Evolutionary conservation across 805 yeast genomes (phyloP).

Genomic region (Suhomyces xylopsoci): DNA sequence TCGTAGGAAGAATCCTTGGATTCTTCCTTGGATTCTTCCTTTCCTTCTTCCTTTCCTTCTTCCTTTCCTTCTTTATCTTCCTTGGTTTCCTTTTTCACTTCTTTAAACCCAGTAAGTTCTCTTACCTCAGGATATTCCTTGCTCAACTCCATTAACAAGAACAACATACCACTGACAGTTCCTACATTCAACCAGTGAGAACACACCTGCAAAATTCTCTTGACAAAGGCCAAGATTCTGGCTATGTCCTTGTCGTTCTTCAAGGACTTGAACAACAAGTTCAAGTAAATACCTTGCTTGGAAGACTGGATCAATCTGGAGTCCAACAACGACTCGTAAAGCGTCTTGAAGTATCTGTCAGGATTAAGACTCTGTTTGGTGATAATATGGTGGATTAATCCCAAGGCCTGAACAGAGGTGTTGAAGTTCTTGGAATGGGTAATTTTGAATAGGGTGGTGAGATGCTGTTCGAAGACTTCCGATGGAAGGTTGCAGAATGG

Average conservation of each 20-base stretch:
- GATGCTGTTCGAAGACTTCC: constrained; percentile 67
- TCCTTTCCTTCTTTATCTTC: constrained; percentile 43
- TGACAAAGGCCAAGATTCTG: constrained; percentile 84
- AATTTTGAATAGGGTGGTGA: constrained; percentile 81
- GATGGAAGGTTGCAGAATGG: constrained; percentile 81
- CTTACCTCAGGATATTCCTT: constrained; percentile 63
- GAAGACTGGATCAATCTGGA: constrained; percentile 81
- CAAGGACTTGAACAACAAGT: constrained; percentile 78
- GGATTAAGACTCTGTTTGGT: constrained; percentile 52
- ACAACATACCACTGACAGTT: constrained; percentile 79
- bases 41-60: constrained; percentile 51
- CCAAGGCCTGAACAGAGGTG: constrained; percentile 89
- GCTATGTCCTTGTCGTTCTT: constrained; percentile 61
- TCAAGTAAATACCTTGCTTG: constrained; percentile 88
- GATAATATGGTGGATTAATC: constrained; percentile 78
- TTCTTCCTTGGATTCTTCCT: constrained; percentile 37
- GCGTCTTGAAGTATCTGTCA: constrained; percentile 78
- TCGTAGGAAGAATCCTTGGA: constrained; percentile 50
- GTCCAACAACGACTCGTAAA: constrained; percentile 87
- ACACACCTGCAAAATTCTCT: constrained; percentile 83
- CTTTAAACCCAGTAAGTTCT: constrained; percentile 54
- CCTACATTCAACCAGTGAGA: constrained; percentile 86
- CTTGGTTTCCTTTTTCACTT: constrained; percentile 40
- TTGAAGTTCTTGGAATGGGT: constrained; percentile 93
- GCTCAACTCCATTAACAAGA: constrained; percentile 64